Base-by-base conservation (phyloP, 1,284 basidiomycete genomes). In the Naganishia sp. region DNA sequence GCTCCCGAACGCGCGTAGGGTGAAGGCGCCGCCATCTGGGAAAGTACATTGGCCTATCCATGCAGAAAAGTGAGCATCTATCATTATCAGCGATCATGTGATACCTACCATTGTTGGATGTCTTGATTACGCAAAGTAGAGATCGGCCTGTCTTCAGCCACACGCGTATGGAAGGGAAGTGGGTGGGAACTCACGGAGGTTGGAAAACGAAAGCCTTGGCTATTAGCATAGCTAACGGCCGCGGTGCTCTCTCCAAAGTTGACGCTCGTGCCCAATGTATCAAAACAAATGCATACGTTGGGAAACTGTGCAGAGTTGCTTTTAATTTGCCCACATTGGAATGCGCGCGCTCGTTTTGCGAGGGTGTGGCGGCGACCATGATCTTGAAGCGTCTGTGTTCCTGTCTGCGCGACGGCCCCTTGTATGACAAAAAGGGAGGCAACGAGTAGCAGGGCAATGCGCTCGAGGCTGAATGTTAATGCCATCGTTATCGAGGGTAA, bases 31-130 rank as follows among this genome's bases (percentile, higher is more conserved):
- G 23, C 57, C 57, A 18, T 33, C 31, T 16, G 46, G 57, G 23
- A 60, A 50, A 18, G 55, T 23, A 33, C 55, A 50, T 60, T 48
- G 45, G 31, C 33, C 28, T 60, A 25, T n/a, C 43, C 13, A 18
- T 23, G n/a, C 6, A 23, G 25, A 11, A 15, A 33, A 3, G 44
- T 60, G 31, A 60, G 57, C 9, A 16, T 11, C 31, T 6, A 13
- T 15, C n/a, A n/a, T 15, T 4, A 23, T 6, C 23, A 25, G 6
- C 33, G 11, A 23, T 33, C 18, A 33, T 21, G 28, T 28, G 23
- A 4, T 25, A 21, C 46, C 23, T 49, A 60, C 57, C 57, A 25
- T 60, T 60, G 57, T 60, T 49, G 23, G 31, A 49, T 45, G 57
- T 60, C 57, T 60, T 21, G 21, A 25, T 18, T 23, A 18, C 33